Evolutionary conservation across 257 asterid genomes (phyloP).

Genomic region (Anisodus tanguticus): DNA sequence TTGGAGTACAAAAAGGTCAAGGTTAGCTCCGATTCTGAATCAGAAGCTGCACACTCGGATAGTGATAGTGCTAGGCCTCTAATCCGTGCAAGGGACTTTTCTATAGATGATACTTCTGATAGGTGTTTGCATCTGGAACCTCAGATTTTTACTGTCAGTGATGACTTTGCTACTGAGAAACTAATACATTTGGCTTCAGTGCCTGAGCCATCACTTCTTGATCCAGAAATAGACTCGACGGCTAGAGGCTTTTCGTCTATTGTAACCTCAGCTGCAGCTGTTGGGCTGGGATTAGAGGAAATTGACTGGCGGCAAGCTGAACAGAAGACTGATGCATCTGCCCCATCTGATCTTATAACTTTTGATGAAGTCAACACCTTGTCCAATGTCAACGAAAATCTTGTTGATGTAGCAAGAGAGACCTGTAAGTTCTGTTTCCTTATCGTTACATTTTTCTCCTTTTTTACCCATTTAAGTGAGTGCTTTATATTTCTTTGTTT

Average conservation of each 20-base stretch:
- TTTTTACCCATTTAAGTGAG: neutral
- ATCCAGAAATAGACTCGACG: slow-evolving; percentile 36
- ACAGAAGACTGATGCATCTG: slow-evolving; percentile 31
- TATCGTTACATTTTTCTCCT: neutral
- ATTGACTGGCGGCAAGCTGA: slow-evolving; percentile 48
- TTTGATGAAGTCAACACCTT: slow-evolving; percentile 39
- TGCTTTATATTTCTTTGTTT: neutral
- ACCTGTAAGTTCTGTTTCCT: slow-evolving; percentile 46
- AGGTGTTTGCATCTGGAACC: slow-evolving; percentile 28
- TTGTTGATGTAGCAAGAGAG: slow-evolving; percentile 37
- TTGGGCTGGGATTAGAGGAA: slow-evolving; percentile 49
- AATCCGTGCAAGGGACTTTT: slow-evolving; percentile 26
- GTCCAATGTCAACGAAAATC: slow-evolving; percentile 37
- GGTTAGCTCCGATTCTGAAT: slow-evolving; percentile 45
- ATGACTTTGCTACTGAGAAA: slow-evolving; percentile 42
- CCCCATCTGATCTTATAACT: slow-evolving; percentile 41
- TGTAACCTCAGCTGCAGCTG: slow-evolving; percentile 39
- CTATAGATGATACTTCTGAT: slow-evolving; percentile 27
- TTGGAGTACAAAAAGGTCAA: slow-evolving; percentile 43
- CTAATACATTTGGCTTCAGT: slow-evolving; percentile 44
- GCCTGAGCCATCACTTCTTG: slow-evolving; percentile 37
- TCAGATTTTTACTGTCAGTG: slow-evolving; percentile 32
- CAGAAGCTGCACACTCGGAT: slow-evolving; percentile 39
- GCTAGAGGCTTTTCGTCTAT: slow-evolving; percentile 33
- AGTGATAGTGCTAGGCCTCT: slow-evolving; percentile 34